Base-by-base conservation (phyloP, 106 monocot species). In the Dendrobium nobile region DNA sequence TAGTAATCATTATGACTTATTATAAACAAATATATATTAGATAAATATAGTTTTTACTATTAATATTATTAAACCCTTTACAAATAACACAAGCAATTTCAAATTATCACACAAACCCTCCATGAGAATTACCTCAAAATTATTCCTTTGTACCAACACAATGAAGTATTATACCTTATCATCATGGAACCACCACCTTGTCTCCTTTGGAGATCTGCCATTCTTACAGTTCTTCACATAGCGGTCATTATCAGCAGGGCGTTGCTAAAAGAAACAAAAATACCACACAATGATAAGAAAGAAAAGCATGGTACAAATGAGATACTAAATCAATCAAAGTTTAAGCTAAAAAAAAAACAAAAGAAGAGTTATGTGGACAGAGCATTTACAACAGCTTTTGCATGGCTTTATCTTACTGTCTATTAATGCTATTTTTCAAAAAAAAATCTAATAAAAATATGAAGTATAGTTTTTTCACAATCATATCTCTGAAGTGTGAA, bases 151-250 rank as follows among this genome's bases (percentile, higher is more conserved):
- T 54, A 54, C 10, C 17, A 54, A 37, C 3, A 37, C 37, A 37
- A 37, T 37, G 37, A 37, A 54, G 16, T 54, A 54, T 74, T 72
- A 90, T 31, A 88, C 88, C 67, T 86, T 91, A 61, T 91, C 90
- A 54, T 91, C 90, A 78, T 91, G 90, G 70, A 91, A 91, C 90
- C 90, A 91, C 90, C 90, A 91, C 59, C 90, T 88, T 0, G 90
- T 91, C 78, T 91, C 90, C 78, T 91, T 91, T 3, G 90, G 90
- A 47, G 90, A 91, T 74, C 84, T 80, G 19, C 90, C 90, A 75
- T 91, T 91, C 75, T 86, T 83, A 64, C 90, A 91, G 75, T 91
- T 91, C 81, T 85, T 88, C 77, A 91, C 88, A 67, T 91, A 91
- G 27, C 86, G 90, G 43, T 91, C 90, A 41, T 91, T 88, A 18